Evolutionary conservation across 2,329 filamentous ascomycete genomes (phyloP).

Genomic region (Periconia sp.): DNA sequence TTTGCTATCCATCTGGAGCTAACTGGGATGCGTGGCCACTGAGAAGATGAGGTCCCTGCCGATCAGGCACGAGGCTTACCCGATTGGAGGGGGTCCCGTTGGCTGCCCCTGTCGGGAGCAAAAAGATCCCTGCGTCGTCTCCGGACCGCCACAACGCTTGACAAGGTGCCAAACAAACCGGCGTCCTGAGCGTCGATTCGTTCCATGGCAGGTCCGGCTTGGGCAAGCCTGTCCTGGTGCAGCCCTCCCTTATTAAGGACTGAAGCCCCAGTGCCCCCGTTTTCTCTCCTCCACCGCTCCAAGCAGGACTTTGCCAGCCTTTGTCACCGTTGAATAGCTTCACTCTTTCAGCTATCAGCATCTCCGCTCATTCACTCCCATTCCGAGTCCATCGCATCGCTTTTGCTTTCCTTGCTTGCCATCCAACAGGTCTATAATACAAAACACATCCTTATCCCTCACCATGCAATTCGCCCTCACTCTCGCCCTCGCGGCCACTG

Average conservation of each 20-base stretch:
- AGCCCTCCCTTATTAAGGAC: conserved; percentile 40
- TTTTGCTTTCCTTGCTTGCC: conserved; percentile 13
- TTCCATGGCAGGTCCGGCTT: conserved; percentile 30
- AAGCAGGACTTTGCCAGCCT: conserved; percentile 42
- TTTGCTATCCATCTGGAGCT: conserved; percentile 33
- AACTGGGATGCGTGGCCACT: conserved; percentile 25
- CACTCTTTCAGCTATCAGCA: conserved; percentile 44
- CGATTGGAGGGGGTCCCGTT: conserved; percentile 32
- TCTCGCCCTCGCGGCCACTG: conserved; percentile 32
- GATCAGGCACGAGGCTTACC: conserved; percentile 35
- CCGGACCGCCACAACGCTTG: conserved; percentile 37
- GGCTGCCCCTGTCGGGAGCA: conserved; percentile 23
- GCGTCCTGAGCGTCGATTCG: conserved; percentile 39
- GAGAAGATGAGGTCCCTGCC: conserved; percentile 19
- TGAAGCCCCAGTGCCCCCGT: conserved; percentile 33
- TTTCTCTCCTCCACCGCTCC: conserved; percentile 29
- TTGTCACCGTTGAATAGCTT: conserved; percentile 44
- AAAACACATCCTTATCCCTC: conserved; percentile 4
- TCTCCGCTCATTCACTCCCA: conserved; percentile 37
- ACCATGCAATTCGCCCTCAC: conserved; percentile 39
- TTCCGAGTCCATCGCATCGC: conserved; percentile 21
- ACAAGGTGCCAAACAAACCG: conserved; percentile 32
- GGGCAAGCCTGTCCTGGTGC: conserved; percentile 27
- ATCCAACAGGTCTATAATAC: conserved; percentile 12
- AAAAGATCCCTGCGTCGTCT: conserved; percentile 27